Base-by-base conservation (phyloP, 2,329 filamentous ascomycete species). In the Aspergillus terreus region DNA sequence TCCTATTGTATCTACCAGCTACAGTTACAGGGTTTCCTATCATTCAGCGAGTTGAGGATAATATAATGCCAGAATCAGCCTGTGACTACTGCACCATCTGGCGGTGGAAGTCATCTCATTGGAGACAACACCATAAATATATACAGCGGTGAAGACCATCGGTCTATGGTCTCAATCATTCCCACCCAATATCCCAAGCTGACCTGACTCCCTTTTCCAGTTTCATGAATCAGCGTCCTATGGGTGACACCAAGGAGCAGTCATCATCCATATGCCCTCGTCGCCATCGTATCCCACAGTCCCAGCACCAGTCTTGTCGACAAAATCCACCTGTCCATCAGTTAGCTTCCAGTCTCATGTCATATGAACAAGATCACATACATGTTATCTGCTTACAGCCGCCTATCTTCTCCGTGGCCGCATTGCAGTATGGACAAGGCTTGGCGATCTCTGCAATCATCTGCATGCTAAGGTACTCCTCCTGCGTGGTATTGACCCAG, bases 261-360 rank as follows among this genome's bases (percentile, higher is more conserved):
- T 55, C 51, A 49, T 45, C 23, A 15, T 54, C 40, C 7, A 56
- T 33, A 51, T 60, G 56, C 2, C 54, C 48, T 6, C 21, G 35
- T 40, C 51, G 33, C 55, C 55, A 58, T 36, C 15, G 49, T 15
- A 30, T 49, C 14, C 54, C 55, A 30, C 58, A 57, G n/a, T 58
- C 49, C 58, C 58, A 58, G 36, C 58, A 58, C 58, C 56, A 59
- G 40, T 59, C 47, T 32, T 53, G 46, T 17, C 44, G 47, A 47
- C 56, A 59, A 38, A 56, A 30, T 12, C 35, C 45, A 45, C 56
- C 58, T 60, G 32, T 41, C 21, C 36, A 50, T 21, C 5, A 21
- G 15, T 55, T 25, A 60, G 49, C 23, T 36, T n/a, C n/a, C 27
- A 9, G 14, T 35, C 15, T 33, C 9, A 4, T 12, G 11, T 15